These are phyloP conservation scores for Lactarius pseudohatsudake DNA, from an alignment of 768 basidiomycete species.

Conservation along the genomic window DNA sequence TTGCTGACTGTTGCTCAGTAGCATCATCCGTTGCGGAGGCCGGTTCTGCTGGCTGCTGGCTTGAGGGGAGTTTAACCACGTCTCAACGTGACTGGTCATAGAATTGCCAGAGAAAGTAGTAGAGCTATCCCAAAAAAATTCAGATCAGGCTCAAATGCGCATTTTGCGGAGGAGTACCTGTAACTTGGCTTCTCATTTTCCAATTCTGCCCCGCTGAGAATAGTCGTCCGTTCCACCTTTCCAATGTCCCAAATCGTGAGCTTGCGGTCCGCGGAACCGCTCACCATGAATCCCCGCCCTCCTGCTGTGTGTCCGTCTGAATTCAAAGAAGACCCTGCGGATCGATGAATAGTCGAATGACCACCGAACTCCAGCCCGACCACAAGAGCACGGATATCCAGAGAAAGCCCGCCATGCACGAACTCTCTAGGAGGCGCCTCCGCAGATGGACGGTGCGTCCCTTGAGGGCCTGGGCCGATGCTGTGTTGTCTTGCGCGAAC, in stretches of 20 bases:
- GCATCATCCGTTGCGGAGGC: conserved; percentile 70
- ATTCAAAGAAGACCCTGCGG: conserved; percentile 30
- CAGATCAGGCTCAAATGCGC: conserved; percentile 9
- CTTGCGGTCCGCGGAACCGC: conserved; percentile 87
- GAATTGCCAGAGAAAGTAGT: conserved; percentile 43
- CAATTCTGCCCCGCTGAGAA: conserved; percentile 76
- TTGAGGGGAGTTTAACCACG: conserved; percentile 50
- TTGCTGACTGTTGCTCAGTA: conserved; percentile 82
- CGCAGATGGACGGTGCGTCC: conserved; percentile 30
- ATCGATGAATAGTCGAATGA: conserved; percentile 45
- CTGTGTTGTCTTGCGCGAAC: conserved; percentile 65
- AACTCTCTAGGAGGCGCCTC: conserved; percentile 33
- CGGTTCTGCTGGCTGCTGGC: conserved; percentile 56
- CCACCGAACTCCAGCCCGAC: conserved; percentile 80
- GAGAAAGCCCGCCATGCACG: conserved; percentile 48
- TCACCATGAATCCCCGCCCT: conserved; percentile 71
- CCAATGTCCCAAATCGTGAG: conserved; percentile 87
- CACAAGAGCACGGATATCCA: conserved; percentile 67
- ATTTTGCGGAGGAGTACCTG: conserved; percentile 49
- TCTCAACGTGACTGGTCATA: conserved; percentile 59
- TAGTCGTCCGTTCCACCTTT: conserved; percentile 65
- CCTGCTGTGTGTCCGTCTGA: conserved; percentile 23
- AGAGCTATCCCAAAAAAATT: conserved; percentile 33
- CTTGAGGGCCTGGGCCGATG: conserved; percentile 27
- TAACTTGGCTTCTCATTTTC: conserved; percentile 78